Conservation (phyloP, 148 eudicot species). For the Polygonum aviculare region DNA sequence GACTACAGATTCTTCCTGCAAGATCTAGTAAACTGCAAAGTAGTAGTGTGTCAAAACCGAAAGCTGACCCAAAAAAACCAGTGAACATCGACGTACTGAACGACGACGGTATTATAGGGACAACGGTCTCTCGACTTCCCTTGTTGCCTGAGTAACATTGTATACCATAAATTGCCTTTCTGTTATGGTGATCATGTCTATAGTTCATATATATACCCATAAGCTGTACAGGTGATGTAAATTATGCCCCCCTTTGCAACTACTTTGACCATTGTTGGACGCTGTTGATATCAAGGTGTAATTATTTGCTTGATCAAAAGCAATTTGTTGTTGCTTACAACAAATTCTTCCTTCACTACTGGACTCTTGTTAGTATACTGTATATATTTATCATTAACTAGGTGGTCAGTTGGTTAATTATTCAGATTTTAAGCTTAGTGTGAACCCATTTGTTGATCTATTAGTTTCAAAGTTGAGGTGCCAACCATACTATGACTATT, state of each 20-base stretch:
- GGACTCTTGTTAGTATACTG: no score
- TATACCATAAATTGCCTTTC: neutral
- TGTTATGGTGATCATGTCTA: neutral
- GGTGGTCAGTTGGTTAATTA: no score
- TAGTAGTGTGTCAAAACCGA: conserved; percentile 19
- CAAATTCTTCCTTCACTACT: neutral
- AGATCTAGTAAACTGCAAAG: conserved; percentile 29
- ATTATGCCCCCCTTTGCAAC: neutral
- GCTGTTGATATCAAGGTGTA: neutral
- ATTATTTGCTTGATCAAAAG: neutral
- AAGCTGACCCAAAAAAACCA: conserved; percentile 17
- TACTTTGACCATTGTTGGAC: neutral
- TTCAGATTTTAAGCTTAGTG: no score
- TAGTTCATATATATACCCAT: neutral
- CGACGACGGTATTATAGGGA: conserved; percentile 25
- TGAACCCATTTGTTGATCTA: no score
- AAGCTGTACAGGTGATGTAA: conserved; percentile 7
- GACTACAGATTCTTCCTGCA: conserved; percentile 82
- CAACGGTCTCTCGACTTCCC: conserved; percentile 49
- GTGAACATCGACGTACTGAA: conserved; percentile 15
- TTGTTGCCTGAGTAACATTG: conserved; percentile 47
- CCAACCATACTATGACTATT: no score
- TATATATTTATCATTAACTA: no score
- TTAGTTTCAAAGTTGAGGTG: no score
- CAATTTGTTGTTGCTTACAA: conserved; percentile 3